A percentile compares a stretch with the other conserved stretches of the same genome.
These are phyloP conservation scores for Cymbidium sinense DNA, from an alignment of 106 monocot species.

Conservation along the genomic window DNA sequence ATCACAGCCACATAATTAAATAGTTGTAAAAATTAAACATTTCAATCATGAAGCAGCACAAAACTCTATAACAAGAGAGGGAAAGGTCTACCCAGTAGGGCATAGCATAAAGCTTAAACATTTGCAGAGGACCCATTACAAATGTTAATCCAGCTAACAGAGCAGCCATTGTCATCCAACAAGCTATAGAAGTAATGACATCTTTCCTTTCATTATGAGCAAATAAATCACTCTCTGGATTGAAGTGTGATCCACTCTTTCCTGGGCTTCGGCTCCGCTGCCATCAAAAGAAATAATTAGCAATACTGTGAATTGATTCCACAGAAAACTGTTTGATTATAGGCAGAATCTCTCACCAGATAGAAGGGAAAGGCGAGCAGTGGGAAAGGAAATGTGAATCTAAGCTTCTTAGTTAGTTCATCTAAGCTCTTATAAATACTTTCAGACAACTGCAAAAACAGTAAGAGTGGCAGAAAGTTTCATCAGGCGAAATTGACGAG, in stretches of 20 bases:
- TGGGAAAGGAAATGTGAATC: constrained; percentile 64
- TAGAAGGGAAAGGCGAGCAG: constrained; percentile 73
- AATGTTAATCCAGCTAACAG: constrained; percentile 42
- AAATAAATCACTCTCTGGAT: constrained; percentile 61
- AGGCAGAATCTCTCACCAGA: constrained; percentile 34
- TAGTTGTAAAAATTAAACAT: neutral
- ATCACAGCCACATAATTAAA: neutral
- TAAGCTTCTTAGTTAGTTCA: constrained; percentile 22
- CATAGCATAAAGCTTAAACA: constrained; percentile 60
- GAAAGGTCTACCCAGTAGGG: constrained; percentile 49
- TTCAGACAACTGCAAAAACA: constrained; percentile 41
- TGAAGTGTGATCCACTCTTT: constrained; percentile 72
- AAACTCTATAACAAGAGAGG: neutral
- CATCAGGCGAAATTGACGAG: neutral
- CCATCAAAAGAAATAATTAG: neutral
- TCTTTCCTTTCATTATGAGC: constrained; percentile 36
- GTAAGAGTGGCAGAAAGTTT: neutral
- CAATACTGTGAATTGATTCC: neutral
- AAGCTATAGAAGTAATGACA: constrained; percentile 53
- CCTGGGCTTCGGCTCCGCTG: constrained; percentile 65
- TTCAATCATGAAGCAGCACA: no score
- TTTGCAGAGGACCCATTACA: constrained; percentile 30
- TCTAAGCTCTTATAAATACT: constrained; percentile 52
- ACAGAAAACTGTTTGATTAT: neutral
- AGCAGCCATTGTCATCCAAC: constrained; percentile 49